Evolutionary conservation across 2,329 filamentous ascomycete genomes (phyloP).

Genomic region (Alternaria gaisen): DNA sequence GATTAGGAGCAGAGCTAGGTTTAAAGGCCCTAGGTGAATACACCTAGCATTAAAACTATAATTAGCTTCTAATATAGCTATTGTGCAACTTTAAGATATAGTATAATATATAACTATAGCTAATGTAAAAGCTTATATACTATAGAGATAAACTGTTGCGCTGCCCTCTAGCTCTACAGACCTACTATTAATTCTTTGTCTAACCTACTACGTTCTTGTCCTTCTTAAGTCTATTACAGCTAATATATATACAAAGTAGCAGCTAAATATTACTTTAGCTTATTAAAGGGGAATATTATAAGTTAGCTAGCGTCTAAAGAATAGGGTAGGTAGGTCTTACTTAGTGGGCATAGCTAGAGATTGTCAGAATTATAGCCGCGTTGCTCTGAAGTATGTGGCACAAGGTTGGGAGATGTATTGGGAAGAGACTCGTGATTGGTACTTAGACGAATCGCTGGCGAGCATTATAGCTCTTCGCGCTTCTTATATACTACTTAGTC

Average conservation of each 20-base stretch:
- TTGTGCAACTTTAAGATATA: background rate
- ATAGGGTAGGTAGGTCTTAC: too few relatives aligned
- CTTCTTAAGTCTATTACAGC: background rate
- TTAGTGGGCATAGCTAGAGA: too few relatives aligned
- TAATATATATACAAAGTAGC: background rate
- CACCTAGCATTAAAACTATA: background rate
- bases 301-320: too few relatives aligned
- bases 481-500: too few relatives aligned
- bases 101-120: background rate
- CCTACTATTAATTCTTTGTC: background rate
- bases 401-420: too few relatives aligned
- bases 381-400: too few relatives aligned
- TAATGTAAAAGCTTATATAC: background rate
- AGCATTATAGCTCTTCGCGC: too few relatives aligned
- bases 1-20: slow-evolving; percentile 4
- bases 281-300: too few relatives aligned
- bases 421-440: too few relatives aligned
- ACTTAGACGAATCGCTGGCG: too few relatives aligned
- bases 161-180: background rate
- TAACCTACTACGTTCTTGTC: background rate
- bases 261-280: background rate
- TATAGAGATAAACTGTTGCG: background rate
- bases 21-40: slow-evolving; percentile 8
- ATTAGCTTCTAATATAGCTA: background rate
- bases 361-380: too few relatives aligned